Evolutionary conservation across 805 yeast species (phyloP), one percentile per base, ranked within the genome.

Genomic region (Cyberlindnera euphorbiiphila): DNA sequence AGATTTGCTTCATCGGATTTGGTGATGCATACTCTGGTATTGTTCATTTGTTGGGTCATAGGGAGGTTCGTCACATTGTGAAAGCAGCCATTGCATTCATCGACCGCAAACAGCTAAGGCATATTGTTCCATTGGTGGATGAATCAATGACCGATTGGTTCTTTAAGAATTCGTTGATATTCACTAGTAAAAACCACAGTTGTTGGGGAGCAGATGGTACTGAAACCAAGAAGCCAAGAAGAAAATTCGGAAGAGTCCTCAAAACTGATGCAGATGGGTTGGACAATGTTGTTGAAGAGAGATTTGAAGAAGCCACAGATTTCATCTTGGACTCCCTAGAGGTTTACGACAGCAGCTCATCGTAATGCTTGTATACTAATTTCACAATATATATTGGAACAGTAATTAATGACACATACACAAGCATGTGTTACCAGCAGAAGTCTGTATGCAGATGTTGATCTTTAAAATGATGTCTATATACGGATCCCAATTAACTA

Each of bases 141-240:
- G 98, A 93, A 60, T 76, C 83, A 8, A 73, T 89, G 64, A 74
- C 85, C 13, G 96, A 89, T 54, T 89, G 97, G 96, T 93, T 79
- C 61, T 88, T 78, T 64, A 78, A 80, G 46, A 83, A 85, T 52
- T 86, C 96, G 2, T 72, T 91, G 19, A 75, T 91, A 1, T 89
- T 88, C 60, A 77, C 96, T 4, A 71, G 86, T 34, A 64, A 69
- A 36, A 72, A 71, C 41, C 94, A 93, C 59, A 68, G 83, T 6
- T 83, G 93, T 47, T 91, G 97, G 97, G 81, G 78, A 19, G 68
- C 70, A 9, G 61, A 64, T 22, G 62, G 62, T 9, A 57, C 57
- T 25, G 72, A 68, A 34, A 60, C 56, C 21, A 87, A 86, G 54
- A 74, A 81, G 55, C 96, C 96, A 25, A 76, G 98, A 56, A 79